Percentiles rank a stretch among this genome's conserved stretches.
Evolutionary conservation across 2,329 filamentous ascomycete species (phyloP).

Genomic region (Camillea tinctor): DNA sequence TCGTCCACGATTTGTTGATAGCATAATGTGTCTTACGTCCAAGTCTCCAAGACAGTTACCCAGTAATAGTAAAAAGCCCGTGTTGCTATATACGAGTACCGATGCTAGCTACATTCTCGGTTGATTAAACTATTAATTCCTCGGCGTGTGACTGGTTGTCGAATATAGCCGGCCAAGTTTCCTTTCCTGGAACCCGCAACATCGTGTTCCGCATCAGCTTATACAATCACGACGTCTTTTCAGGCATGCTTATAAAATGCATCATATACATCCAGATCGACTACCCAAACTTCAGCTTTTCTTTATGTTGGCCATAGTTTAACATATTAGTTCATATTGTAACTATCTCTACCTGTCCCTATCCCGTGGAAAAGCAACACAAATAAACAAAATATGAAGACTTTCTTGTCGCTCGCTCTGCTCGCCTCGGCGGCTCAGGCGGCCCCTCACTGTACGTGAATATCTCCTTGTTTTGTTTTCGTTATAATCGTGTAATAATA

Average conservation of each 20-base stretch:
- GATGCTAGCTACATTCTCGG: constrained; percentile 4
- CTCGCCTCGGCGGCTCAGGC: constrained; percentile 22
- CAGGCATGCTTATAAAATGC: constrained; percentile 14
- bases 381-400: constrained; percentile 19
- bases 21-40: not conserved
- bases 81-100: constrained; percentile 7
- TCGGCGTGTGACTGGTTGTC: constrained; percentile 8
- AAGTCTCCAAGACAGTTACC: not conserved
- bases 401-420: constrained; percentile 17
- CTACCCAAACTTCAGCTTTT: not conserved
- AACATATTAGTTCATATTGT: not conserved
- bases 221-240: constrained; percentile 2
- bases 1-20: constrained; percentile 1
- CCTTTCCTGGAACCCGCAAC: constrained; percentile 20
- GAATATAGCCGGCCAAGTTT: constrained; percentile 20
- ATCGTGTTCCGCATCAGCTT: constrained; percentile 22
- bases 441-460: constrained; percentile 30
- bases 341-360: not conserved
- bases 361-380: not conserved
- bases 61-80: not conserved
- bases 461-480: not conserved
- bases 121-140: constrained; percentile 2
- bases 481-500: not conserved
- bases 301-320: not conserved
- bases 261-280: not conserved